Evolutionary conservation across 805 yeast genomes (phyloP), one percentile per base, ranked within the genome.

Genomic region (Yarrowia phangngaensis): DNA sequence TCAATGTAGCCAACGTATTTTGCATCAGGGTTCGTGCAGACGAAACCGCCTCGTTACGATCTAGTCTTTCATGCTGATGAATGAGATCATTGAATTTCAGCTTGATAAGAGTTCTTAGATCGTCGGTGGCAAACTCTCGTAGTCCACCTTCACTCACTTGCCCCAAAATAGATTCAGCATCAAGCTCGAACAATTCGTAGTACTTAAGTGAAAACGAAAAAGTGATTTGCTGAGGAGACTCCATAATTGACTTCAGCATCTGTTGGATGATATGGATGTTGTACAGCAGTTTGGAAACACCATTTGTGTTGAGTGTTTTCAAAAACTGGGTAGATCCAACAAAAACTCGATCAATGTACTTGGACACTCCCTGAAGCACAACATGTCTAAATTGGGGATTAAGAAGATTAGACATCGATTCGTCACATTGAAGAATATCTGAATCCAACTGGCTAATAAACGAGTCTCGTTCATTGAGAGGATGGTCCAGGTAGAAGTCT

Each of bases 241-340:
- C 59, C 59, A 76, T 71, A 24, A 82, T 70, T 52, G 75, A 77
- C 52, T 83, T 71, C 50, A 83, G 70, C 74, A 79, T 75, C 60
- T 82, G 89, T 64, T 80, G 87, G 32, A 82, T 63, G 0, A 82
- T 79, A 46, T 78, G 69, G 15, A 83, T 76, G 59, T 82, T 82
- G 55, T 78, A 68, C 52, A 76, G 65, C 53, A 83, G 66, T 55
- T 76, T 73, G 55, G 75, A 73, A 50, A 81, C 69, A 24, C 90
- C 89, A 53, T 73, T 71, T 14, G 65, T 64, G 60, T 80, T 81
- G 56, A 81, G 67, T 38, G 68, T 70, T 15, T 63, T 62, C 7
- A 84, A 68, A 47, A 73, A 63, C 19, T 67, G 66, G 4, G 84
- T 73, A 15, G 79, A 82, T 23, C 62, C 62, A 4, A 83, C 73